A percentile compares a stretch with the other conserved stretches of the same genome.
Conservation (phyloP, 306 rosid genomes). For the Comarum palustre region DNA sequence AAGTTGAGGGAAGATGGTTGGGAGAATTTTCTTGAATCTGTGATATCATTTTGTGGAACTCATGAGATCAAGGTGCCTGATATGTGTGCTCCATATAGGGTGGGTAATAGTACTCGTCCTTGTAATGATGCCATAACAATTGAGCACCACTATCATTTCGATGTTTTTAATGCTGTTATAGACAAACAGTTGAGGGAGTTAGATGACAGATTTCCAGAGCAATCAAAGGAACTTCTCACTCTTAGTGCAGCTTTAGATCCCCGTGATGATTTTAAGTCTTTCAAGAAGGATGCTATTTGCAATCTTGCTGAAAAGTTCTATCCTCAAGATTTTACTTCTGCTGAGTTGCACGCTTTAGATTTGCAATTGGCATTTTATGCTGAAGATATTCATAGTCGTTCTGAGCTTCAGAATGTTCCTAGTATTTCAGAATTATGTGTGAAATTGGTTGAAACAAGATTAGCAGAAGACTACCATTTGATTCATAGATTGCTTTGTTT, state of each 20-base stretch:
- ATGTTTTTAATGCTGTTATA: not conserved
- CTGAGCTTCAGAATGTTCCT: not conserved
- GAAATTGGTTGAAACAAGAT: not conserved
- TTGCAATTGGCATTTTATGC: not conserved
- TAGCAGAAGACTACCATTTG: not conserved
- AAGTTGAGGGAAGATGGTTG: not conserved
- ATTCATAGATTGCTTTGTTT: conserved; percentile 4
- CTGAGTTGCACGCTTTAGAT: not conserved
- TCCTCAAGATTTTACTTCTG: not conserved
- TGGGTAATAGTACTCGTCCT: not conserved
- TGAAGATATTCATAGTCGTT: not conserved
- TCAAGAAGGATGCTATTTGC: not conserved
- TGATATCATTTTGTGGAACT: not conserved
- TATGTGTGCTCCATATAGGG: not conserved
- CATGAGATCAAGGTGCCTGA: not conserved
- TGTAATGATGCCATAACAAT: not conserved
- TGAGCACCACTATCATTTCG: not conserved
- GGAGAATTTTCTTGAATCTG: not conserved
- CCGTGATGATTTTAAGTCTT: not conserved
- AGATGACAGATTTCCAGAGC: not conserved
- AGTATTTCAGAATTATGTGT: not conserved
- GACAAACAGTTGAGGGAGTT: not conserved
- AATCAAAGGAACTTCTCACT: not conserved
- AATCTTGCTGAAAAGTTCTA: not conserved
- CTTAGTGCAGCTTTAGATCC: not conserved